A percentile compares a stretch with the other conserved stretches of the same genome.
These are phyloP conservation scores for Pterulicium gracile DNA, from an alignment of 1,284 basidiomycete genomes.

Conservation along the genomic window DNA sequence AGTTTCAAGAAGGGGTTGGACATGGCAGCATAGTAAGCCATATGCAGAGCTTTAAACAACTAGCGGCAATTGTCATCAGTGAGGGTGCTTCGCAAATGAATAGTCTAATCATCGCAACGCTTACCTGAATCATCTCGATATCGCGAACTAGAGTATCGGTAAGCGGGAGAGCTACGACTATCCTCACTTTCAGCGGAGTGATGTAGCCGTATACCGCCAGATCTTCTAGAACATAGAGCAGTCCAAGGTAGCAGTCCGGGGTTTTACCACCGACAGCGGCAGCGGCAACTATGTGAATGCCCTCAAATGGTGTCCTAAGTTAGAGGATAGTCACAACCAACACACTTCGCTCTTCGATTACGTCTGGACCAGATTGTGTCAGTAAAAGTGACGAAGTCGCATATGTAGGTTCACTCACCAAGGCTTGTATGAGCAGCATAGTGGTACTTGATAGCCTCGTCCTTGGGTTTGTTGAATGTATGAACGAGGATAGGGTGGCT, in stretches of 20 bases:
- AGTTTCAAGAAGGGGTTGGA: constrained; percentile 71
- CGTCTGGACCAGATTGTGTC: constrained; percentile 44
- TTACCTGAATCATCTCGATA: constrained; percentile 56
- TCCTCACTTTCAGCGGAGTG: constrained; percentile 72
- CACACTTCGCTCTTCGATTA: constrained; percentile 66
- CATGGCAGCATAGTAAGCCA: constrained; percentile 66
- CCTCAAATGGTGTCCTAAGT: constrained; percentile 5
- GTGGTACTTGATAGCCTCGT: constrained; percentile 62
- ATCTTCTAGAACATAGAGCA: constrained; percentile 74
- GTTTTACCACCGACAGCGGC: constrained; percentile 43
- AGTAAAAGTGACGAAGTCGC: background rate
- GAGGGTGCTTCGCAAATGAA: constrained; percentile 3
- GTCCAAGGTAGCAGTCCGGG: constrained; percentile 64
- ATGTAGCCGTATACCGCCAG: constrained; percentile 78
- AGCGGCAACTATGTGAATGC: constrained; percentile 16
- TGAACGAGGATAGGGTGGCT: constrained; percentile 73
- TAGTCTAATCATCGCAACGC: constrained; percentile 13
- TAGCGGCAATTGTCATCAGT: constrained; percentile 30
- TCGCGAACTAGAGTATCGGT: constrained; percentile 74
- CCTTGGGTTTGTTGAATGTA: constrained; percentile 56
- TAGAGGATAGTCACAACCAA: constrained; percentile 6
- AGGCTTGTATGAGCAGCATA: constrained; percentile 67
- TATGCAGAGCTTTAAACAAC: constrained; percentile 72
- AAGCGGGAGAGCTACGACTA: constrained; percentile 62
- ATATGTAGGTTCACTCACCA: background rate